Base-by-base conservation (phyloP, 1,284 basidiomycete species). In the Trichosporon asahii region DNA sequence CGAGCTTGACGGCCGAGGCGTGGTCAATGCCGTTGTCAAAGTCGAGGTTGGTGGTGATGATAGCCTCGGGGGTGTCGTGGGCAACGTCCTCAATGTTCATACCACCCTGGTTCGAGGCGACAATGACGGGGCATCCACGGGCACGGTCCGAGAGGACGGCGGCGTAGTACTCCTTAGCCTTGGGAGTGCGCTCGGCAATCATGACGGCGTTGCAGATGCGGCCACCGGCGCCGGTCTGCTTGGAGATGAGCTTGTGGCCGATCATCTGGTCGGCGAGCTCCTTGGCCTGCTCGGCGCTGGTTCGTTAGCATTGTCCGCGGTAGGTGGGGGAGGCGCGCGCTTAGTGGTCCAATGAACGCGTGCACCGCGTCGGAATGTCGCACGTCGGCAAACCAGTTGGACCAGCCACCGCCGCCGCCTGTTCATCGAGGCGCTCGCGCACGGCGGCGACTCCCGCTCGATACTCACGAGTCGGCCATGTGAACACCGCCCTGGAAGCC, bases 11-110 rank as follows among this genome's bases (percentile, higher is more conserved):
- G 49, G 93, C 96, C 69, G 91, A 87, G 21, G 86, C 82, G 77
- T 90, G 87, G 76, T 88, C 89, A 64, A 99, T 87, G 29, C 97
- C 97, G 31, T 89, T 91, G 72, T 91, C 87, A 78, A 93, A 95
- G 84, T 92, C 87, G 79, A 99, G 94, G 63, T 93, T 92, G 14
- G 93, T 95, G 67, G 96, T 98, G 82, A 99, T 94, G 84, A 99
- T 99, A 37, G 97, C 94, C 61, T 87, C 86, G 44, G 97, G 97
- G 80, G 95, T 94, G 79, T 98, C 95, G 66, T 93, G 93, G n/a
- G 97, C 97, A 65, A 99, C 97, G 80, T 99, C 97, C 85, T 99
- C 97, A 81, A 99, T 99, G 86, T 95, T 97, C 93, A 96, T 96
- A 70, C 94, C 94, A 72, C 94, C 94, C 83, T 98, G 95, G 68